These are phyloP conservation scores for Lumnitzera littorea DNA, from an alignment of 345 rosid species.

Conservation along the genomic window DNA sequence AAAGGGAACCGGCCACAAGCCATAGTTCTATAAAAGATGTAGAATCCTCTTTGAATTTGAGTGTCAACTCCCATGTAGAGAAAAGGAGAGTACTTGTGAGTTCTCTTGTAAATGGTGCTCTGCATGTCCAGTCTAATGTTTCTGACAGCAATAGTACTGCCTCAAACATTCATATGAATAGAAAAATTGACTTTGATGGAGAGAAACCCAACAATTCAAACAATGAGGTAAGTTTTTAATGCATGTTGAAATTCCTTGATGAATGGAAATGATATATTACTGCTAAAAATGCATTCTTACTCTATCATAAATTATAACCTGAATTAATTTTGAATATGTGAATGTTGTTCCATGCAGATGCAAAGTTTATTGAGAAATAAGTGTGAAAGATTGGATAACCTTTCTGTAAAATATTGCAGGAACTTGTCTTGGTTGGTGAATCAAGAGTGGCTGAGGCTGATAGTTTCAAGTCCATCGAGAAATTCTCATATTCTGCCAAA, in stretches of 20 bases:
- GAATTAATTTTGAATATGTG: too few species aligned
- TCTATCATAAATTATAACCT: too few species aligned
- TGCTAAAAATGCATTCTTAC: too few species aligned
- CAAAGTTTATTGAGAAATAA: not conserved
- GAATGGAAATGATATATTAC: too few species aligned
- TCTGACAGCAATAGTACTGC: constrained; percentile 18
- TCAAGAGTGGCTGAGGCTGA: constrained; percentile 25
- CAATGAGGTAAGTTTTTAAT: constrained; percentile 9
- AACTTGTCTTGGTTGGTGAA: constrained; percentile 9
- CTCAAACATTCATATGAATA: constrained; percentile 4
- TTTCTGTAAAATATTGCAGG: constrained; percentile 22
- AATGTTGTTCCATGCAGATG: too few species aligned
- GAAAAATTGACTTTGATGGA: constrained; percentile 47
- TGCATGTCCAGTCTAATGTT: constrained; percentile 16
- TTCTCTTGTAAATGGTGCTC: constrained; percentile 32
- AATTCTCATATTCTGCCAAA: constrained; percentile 48
- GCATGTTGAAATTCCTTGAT: too few species aligned
- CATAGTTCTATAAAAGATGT: constrained; percentile 29
- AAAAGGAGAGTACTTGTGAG: constrained; percentile 46
- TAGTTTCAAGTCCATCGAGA: constrained; percentile 38
- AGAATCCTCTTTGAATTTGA: constrained; percentile 45
- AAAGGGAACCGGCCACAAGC: constrained; percentile 24
- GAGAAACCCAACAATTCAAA: constrained; percentile 21
- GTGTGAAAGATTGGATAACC: not conserved
- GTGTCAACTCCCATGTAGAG: constrained; percentile 60